Percentiles rank a stretch among this genome's conserved stretches.
Evolutionary conservation across 306 rosid genomes (phyloP).

Genomic region (Argentina anserina): DNA sequence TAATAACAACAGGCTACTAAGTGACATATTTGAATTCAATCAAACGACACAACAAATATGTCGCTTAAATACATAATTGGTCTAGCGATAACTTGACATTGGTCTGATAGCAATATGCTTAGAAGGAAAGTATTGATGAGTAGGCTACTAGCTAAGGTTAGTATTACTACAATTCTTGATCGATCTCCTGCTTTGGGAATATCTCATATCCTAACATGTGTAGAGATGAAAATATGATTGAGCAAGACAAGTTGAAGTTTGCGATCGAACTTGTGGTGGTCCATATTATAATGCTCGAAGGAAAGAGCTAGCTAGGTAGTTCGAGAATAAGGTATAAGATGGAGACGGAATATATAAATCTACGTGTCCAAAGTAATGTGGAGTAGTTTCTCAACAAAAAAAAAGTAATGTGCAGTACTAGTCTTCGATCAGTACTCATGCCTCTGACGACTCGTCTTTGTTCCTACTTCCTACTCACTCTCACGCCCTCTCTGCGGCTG

Average conservation of each 20-base stretch:
- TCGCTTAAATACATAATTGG: too few relatives aligned
- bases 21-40: too few relatives aligned
- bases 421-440: conserved; percentile 42
- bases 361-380: conserved; percentile 23
- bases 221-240: conserved; percentile 46
- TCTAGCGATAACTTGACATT: too few relatives aligned
- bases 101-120: too few relatives aligned
- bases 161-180: background rate
- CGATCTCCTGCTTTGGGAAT: conserved; percentile 32
- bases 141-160: background rate
- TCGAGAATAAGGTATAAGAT: background rate
- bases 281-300: conserved; percentile 25
- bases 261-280: conserved; percentile 46
- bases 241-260: conserved; percentile 38
- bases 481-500: conserved; percentile 64
- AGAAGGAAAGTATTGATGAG: background rate
- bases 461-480: conserved; percentile 26
- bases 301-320: background rate
- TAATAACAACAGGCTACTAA: too few relatives aligned
- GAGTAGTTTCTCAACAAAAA: too few relatives aligned
- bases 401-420: conserved; percentile 25
- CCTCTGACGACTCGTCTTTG: conserved; percentile 48
- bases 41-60: too few relatives aligned
- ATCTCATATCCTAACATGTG: conserved; percentile 41
- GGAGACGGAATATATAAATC: background rate